Evolutionary conservation across 83 land plant species (phyloP), one percentile per base, ranked within the genome.

Genomic region (Isoetes engelmannii): DNA sequence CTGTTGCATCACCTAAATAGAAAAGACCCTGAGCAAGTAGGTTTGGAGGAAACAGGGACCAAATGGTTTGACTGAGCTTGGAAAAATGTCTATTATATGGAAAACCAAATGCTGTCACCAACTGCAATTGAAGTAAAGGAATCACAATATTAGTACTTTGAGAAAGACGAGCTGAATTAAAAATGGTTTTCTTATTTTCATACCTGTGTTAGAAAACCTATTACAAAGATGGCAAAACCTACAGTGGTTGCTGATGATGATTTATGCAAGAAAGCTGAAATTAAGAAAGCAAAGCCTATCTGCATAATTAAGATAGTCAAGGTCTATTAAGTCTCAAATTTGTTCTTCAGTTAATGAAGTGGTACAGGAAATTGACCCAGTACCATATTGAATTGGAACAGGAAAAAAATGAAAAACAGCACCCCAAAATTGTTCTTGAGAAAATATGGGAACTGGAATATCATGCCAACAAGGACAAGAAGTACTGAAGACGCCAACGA

Each of bases 11-110:
- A 49, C 90, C 84, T 60, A 93, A 84, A 47, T 88, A 72, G 0
- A 64, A 5, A 5, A 92, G 80, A 42, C 83, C 92, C 75, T 79
- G 19, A 3, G 96, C 86, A 68, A 92, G 81, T 64, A 92, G 86
- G 74, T 92, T 89, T 13, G 98, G 92, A 20, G 98, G 96, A 69
- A 89, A 92, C 3, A 92, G 18, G 37, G 98, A 92, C 98, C 98
- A 92, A 7, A 92, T 64, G 43, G 44, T 20, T 18, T 69, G 86
- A 49, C 70, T 74, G 0, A 28, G n/a, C 21, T 68, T 76, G 4
- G 86, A 72, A 58, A 73, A 84, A 37, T 37, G 49, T 6, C 66
- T n/a, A 60, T 60, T 55, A 66, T 92, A 92, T 47, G 96, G 96
- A 65, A 89, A 89, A 56, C 96, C 98, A 84, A 82, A 85, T 28